Evolutionary conservation across 2,329 filamentous ascomycete genomes (phyloP).

Genomic region (Aphanocladium album): DNA sequence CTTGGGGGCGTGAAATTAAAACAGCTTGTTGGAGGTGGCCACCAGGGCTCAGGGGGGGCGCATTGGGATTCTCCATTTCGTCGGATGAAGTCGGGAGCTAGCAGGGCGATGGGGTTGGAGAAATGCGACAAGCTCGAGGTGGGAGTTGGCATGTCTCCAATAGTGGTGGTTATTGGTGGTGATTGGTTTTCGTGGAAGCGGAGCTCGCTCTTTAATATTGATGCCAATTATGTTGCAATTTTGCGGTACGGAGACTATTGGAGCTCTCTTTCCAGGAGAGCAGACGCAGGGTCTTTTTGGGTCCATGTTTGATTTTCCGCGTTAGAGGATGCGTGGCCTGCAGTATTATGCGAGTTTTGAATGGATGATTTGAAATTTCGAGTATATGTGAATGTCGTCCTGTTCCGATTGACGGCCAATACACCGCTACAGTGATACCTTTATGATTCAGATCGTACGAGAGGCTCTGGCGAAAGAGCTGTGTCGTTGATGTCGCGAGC

Average conservation of each 20-base stretch:
- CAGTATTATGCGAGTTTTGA: neutral
- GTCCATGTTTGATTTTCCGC: constrained; percentile 9
- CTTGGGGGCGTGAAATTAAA: constrained; percentile 3
- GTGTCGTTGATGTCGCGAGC: neutral
- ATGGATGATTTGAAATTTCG: neutral
- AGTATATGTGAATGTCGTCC: neutral
- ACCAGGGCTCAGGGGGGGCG: neutral
- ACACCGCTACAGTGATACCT: neutral
- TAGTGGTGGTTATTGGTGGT: neutral
- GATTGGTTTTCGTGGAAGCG: neutral
- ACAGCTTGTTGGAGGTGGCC: neutral
- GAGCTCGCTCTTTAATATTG: constrained; percentile 2
- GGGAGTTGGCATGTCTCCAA: neutral
- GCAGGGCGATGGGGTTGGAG: constrained; percentile 2
- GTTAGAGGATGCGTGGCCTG: neutral
- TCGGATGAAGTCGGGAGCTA: constrained; percentile 14
- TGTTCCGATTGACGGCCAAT: neutral
- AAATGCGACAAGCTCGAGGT: constrained; percentile 1
- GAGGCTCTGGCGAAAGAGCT: neutral
- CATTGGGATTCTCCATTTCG: constrained; percentile 11
- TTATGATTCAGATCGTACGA: neutral
- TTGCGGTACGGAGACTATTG: constrained; percentile 2
- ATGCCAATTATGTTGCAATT: constrained; percentile 9
- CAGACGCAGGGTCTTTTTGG: neutral
- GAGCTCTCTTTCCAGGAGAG: neutral